These are phyloP conservation scores for Artemisia annua DNA, from an alignment of 129 eudicot genomes.

Conservation along the genomic window DNA sequence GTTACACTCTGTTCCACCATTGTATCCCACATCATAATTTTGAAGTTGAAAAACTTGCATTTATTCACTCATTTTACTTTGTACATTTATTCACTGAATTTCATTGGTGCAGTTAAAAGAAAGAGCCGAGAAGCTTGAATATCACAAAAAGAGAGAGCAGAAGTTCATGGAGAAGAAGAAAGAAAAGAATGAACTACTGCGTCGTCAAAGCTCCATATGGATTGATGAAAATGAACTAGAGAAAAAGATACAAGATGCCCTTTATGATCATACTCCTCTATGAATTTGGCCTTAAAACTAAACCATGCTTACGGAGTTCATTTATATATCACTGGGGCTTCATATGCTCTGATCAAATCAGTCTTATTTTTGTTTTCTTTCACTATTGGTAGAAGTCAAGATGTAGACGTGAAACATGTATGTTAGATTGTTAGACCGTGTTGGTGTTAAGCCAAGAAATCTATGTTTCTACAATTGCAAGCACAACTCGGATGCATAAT, in stretches of 20 bases:
- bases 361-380: neutral
- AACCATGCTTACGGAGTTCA: neutral
- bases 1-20: neutral
- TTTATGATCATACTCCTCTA: constrained; percentile 20
- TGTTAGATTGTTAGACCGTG: neutral
- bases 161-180: constrained; percentile 52
- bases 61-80: too few relatives aligned
- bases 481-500: neutral
- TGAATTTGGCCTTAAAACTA: constrained; percentile 10
- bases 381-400: neutral
- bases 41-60: too few relatives aligned
- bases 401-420: constrained; percentile 8
- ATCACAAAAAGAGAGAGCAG: constrained; percentile 63
- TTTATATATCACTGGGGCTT: neutral
- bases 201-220: constrained; percentile 71
- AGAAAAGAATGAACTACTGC: constrained; percentile 56
- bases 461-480: constrained; percentile 4
- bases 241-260: constrained; percentile 39
- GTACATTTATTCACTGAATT: too few relatives aligned
- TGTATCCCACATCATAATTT: too few relatives aligned
- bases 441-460: constrained; percentile 9
- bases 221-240: constrained; percentile 60
- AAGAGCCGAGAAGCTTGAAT: constrained; percentile 76
- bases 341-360: neutral
- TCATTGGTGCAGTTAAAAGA: constrained; percentile 58